A percentile compares a stretch with the other conserved stretches of the same genome.
These are phyloP conservation scores for Haplosporangium sp. DNA, from an alignment of 371 early-diverging fungal genomes.

Conservation along the genomic window DNA sequence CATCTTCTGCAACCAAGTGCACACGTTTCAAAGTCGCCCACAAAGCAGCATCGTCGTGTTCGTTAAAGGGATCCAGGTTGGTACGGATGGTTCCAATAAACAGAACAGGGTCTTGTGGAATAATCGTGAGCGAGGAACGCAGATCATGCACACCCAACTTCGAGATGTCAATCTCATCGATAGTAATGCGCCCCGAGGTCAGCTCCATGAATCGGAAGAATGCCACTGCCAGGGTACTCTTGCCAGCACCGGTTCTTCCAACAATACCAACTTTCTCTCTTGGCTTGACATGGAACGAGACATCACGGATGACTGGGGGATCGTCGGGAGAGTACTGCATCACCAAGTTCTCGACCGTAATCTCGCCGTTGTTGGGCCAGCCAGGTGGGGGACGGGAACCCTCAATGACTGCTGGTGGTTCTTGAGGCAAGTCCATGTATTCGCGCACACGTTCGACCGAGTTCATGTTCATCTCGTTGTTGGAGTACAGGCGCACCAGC, in stretches of 20 bases:
- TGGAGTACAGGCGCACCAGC: conserved; percentile 82
- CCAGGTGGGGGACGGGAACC: conserved; percentile 61
- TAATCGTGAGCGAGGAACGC: conserved; percentile 66
- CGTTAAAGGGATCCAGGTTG: conserved; percentile 82
- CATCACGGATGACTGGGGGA: conserved; percentile 74
- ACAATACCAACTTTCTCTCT: conserved; percentile 73
- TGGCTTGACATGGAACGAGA: conserved; percentile 69
- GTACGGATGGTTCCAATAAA: conserved; percentile 74
- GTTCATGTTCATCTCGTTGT: conserved; percentile 88
- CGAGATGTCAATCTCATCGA: conserved; percentile 79
- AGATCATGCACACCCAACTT: conserved; percentile 73
- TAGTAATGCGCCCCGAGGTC: conserved; percentile 66
- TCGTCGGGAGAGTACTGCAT: conserved; percentile 75
- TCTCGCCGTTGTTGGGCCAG: conserved; percentile 81
- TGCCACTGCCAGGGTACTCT: conserved; percentile 73
- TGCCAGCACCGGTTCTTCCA: conserved; percentile 72
- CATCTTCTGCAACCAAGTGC: conserved; percentile 71
- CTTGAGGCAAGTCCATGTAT: conserved; percentile 78
- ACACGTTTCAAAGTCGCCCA: conserved; percentile 79
- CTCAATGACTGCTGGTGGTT: conserved; percentile 65
- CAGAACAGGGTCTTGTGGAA: conserved; percentile 66
- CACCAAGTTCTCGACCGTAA: conserved; percentile 70
- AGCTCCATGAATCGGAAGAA: conserved; percentile 82
- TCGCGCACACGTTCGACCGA: conserved; percentile 87
- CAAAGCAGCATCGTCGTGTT: conserved; percentile 74